Conservation (phyloP, 169 alveolate genomes). For the Eimeria maxima region DNA sequence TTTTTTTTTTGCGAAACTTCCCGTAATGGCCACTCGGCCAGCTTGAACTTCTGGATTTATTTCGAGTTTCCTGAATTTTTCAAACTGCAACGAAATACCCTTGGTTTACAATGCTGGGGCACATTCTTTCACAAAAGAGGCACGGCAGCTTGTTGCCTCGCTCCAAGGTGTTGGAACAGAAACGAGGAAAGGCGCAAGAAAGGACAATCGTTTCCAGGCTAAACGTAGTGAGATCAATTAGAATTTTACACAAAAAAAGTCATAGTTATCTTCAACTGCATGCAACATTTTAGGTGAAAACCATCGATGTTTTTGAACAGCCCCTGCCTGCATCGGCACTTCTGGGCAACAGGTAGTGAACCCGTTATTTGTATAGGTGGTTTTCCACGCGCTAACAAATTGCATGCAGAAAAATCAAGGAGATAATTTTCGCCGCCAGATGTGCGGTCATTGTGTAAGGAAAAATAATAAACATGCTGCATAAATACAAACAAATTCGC, state of each 20-base stretch:
- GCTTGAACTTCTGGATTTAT: not conserved
- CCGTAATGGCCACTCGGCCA: conserved; percentile 2
- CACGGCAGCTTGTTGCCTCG: conserved; percentile 63
- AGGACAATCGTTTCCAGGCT: conserved; percentile 69
- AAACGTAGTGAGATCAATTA: conserved; percentile 37
- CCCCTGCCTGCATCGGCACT: conserved; percentile 67
- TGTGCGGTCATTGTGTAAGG: conserved; percentile 78
- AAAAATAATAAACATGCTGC: not conserved
- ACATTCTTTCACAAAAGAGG: conserved; percentile 44
- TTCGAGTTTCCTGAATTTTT: conserved; percentile 49
- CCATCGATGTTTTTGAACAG: conserved; percentile 73
- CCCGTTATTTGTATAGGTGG: not conserved
- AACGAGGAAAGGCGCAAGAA: conserved; percentile 57
- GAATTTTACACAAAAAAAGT: not conserved
- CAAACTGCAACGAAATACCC: not conserved
- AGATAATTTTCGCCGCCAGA: conserved; percentile 74
- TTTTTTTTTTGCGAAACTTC: not conserved
- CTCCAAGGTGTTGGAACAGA: conserved; percentile 69
- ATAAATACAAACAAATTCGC: not conserved
- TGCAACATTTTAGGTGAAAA: conserved; percentile 45
- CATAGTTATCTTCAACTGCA: not conserved
- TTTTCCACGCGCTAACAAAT: not conserved
- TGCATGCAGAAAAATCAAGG: conserved; percentile 76
- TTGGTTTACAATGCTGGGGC: not conserved
- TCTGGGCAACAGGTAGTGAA: conserved; percentile 11